Base-by-base conservation (phyloP, 257 asterid genomes). In the Prunella vulgaris region DNA sequence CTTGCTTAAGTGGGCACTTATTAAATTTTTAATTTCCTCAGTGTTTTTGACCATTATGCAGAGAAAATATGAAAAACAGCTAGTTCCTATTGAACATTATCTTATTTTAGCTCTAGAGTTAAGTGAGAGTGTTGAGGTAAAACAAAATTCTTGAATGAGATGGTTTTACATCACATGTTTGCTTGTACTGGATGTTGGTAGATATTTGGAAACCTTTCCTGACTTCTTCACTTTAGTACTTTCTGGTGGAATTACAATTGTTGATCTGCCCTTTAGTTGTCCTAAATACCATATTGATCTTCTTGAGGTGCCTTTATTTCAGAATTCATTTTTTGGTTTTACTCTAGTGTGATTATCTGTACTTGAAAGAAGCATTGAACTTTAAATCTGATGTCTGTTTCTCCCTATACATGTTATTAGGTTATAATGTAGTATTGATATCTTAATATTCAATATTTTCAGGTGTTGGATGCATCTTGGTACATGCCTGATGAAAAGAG, bases 401-500 rank as follows among this genome's bases (percentile, higher is more conserved):
- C 10, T 46, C 33, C 60, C 51, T 66, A 7, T 57, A 64, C 51
- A 18, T 18, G 21, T 68, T 33, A 66, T 70, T 18, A 5, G 9
- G 44, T 57, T 54, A 28, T 25, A 48, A 58, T 49, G 38, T 61
- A 13, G 21, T 54, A 54, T 53, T 60, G 64, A n/a, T 69, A 46
- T 40, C 49, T 33, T 32, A 44, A 38, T 48, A 14, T 64, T 72
- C 14, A 58, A 58, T 66, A 57, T 63, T 67, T 66, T 64, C 75
- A 91, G 99, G 95, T 94, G 78, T 66, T 94, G 88, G 99, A 94
- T 78, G 97, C 97, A 46, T 94, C 99, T 49, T 94, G 99, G 99
- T 94, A 94, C 79, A 94, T 94, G 99, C 98, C 98, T 67, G 86
- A 91, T 77, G 97, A 94, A 79, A 93, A 91, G 83, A 87, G 98